These are phyloP conservation scores for Macrocystidia cucumis DNA, from an alignment of 1,284 basidiomycete species.

Conservation along the genomic window DNA sequence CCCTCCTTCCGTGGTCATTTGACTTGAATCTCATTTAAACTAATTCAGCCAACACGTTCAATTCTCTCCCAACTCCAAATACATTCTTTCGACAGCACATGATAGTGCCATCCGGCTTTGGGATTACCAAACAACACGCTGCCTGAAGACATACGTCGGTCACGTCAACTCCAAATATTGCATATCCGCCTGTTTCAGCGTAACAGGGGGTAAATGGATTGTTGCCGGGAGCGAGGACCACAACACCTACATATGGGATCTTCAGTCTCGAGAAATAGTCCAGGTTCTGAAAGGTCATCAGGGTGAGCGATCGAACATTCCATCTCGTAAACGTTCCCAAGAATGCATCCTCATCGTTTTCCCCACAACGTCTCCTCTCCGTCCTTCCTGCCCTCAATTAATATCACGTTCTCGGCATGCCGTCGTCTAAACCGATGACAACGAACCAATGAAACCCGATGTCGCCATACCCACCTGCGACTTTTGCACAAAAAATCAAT, in stretches of 20 bases:
- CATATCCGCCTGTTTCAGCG: constrained; percentile 73
- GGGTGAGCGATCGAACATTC: constrained; percentile 46
- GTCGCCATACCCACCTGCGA: neutral
- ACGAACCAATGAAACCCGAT: too few relatives aligned
- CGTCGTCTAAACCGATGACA: constrained; percentile 2
- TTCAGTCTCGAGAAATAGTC: constrained; percentile 80
- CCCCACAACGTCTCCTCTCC: too few relatives aligned
- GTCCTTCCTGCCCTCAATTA: neutral
- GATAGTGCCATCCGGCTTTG: constrained; percentile 90
- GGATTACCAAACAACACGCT: constrained; percentile 90
- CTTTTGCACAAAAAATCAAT: too few relatives aligned
- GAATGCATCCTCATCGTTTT: too few relatives aligned
- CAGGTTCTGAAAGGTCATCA: constrained; percentile 73
- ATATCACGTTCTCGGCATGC: too few relatives aligned
- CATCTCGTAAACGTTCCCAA: too few relatives aligned
- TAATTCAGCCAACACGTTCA: constrained; percentile 68
- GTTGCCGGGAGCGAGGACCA: constrained; percentile 89
- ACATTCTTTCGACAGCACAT: constrained; percentile 87
- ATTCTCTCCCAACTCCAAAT: constrained; percentile 93
- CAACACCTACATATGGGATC: constrained; percentile 86
- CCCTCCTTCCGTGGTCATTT: neutral
- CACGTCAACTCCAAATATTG: constrained; percentile 79
- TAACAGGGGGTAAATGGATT: constrained; percentile 83
- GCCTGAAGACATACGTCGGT: constrained; percentile 86
- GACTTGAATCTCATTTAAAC: neutral